phyloP scores from a whole-genome alignment of 495 filamentous ascomycete species.

The Penicillium chermesinum region DNA sequence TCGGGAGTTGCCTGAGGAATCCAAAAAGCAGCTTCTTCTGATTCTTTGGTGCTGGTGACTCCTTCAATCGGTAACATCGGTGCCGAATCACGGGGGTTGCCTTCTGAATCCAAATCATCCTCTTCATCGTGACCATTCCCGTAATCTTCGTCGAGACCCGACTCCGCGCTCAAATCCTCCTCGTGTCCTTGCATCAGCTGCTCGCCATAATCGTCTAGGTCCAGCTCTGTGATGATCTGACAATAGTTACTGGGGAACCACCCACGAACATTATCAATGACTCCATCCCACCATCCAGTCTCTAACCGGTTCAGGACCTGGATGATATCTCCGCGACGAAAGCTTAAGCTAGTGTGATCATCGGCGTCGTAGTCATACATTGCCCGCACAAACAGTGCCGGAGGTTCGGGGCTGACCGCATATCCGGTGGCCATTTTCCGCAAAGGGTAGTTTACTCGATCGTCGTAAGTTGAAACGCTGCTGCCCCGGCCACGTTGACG shows the following conservation, averaged over 20 bases:
- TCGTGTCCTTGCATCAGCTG: slow-evolving; percentile 35
- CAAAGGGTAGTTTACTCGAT: slow-evolving; percentile 27
- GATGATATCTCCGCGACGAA: slow-evolving; percentile 91
- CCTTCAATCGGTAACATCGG: slow-evolving; percentile 65
- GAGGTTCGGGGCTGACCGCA: slow-evolving; percentile 60
- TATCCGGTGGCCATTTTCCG: slow-evolving; percentile 45
- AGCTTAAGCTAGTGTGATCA: slow-evolving; percentile 93
- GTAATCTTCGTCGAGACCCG: slow-evolving; percentile 56
- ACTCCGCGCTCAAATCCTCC: slow-evolving; percentile 54
- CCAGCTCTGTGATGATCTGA: slow-evolving; percentile 67
- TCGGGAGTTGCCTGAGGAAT: slow-evolving; percentile 96
- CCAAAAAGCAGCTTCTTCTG: slow-evolving; percentile 94
- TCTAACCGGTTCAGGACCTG: slow-evolving; percentile 97
- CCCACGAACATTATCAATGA: slow-evolving; percentile 80
- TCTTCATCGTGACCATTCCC: slow-evolving; percentile 64
- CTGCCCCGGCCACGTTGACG: slow-evolving; percentile 29
- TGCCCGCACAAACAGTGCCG: slow-evolving; percentile 87
- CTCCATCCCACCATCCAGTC: slow-evolving; percentile 98
- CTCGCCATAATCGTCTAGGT: slow-evolving; percentile 56
- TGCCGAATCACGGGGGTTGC: slow-evolving; percentile 49
- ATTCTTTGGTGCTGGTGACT: slow-evolving; percentile 52
- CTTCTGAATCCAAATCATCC: slow-evolving; percentile 60
- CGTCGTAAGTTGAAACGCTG: slow-evolving; percentile 27
- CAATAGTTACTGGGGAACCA: slow-evolving; percentile 99
- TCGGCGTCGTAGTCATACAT: slow-evolving; percentile 97